Base-by-base conservation (phyloP, 352 stramenopile species). In the Phytophthora cryptogea region DNA sequence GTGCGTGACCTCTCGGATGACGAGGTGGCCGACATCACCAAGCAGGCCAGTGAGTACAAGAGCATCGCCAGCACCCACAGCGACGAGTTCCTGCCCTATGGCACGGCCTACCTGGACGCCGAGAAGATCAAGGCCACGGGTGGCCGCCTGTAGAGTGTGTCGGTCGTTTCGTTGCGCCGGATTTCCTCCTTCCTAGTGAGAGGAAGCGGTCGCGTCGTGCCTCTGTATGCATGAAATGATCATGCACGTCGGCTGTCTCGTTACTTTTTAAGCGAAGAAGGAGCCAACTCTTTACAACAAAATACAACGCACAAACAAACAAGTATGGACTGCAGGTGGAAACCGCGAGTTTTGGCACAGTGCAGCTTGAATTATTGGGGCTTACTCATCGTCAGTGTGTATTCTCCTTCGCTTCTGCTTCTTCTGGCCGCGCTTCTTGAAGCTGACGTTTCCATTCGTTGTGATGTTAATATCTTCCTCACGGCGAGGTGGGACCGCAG, bases 1-100 rank as follows among this genome's bases (percentile, higher is more conserved):
- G 75, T 98, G 39, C 87, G 86, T 35, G 83, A 97, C 56, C 83
- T 98, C 59, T 92, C 89, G 67, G 86, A 97, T 59, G 90, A 98
- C 62, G 95, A 98, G 68, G 82, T 96, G 60, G 86, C 86, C 61
- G 83, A 94, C 68, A 92, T 96, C 54, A 73, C 72, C 54, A 93
- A 94, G 71, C 86, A 96, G 74, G 83, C 86, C 32, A 76, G 72
- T 23, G 87, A 95, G 42, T 95, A 95, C 84, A 86, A 88, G 68
- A 73, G 54, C 68, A 88, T 96, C 42, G 86, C 88, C 31, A 74
- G 77, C 54, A 94, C 84, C 58, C 88, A 96, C 81, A 92, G 80
- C 59, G 85, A 94, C 68, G 88, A 96, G 75, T 96, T 96, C 70
- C 66, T 96, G 66, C 88, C 88, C 36, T 96, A 90, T 62, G 88